Percentiles rank a stretch among this genome's conserved stretches.
Conservation (phyloP, 2,329 filamentous ascomycete genomes). For the Scedosporium apiospermum region DNA sequence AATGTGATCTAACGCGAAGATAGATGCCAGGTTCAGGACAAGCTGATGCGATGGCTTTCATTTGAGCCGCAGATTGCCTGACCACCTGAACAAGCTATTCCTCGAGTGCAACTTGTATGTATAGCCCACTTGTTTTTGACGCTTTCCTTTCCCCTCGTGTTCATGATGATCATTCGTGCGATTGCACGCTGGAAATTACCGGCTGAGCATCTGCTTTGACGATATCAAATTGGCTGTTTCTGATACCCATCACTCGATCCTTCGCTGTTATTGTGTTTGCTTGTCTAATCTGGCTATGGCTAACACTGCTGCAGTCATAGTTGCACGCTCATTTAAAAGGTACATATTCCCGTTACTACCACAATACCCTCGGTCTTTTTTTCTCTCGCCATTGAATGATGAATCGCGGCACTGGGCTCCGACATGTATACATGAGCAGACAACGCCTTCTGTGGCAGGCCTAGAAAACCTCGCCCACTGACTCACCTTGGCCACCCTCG, state of each 20-base stretch:
- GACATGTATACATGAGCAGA: slow-evolving; percentile 64
- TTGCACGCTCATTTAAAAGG: slow-evolving; percentile 12
- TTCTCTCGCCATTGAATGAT: slow-evolving; percentile 46
- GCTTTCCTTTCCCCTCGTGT: not conserved
- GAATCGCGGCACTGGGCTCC: slow-evolving; percentile 94
- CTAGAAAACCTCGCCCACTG: slow-evolving; percentile 99
- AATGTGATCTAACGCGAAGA: not conserved
- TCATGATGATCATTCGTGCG: slow-evolving; percentile 47
- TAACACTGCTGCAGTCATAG: not conserved
- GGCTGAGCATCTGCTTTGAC: slow-evolving; percentile 66
- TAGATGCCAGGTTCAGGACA: too few relatives aligned
- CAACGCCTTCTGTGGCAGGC: slow-evolving; percentile 91
- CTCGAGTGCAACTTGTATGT: too few relatives aligned
- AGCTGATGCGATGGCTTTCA: not conserved
- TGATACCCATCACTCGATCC: slow-evolving; percentile 40
- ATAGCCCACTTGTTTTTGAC: not conserved
- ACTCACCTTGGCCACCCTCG: slow-evolving; percentile 26
- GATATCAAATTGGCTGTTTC: slow-evolving; percentile 79
- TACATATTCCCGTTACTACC: not conserved
- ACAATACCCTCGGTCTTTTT: not conserved
- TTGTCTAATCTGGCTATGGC: not conserved
- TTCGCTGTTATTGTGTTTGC: not conserved
- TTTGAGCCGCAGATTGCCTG: too few relatives aligned
- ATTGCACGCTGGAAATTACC: slow-evolving; percentile 90
- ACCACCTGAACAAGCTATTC: too few relatives aligned